Base-by-base conservation (phyloP, 1,284 basidiomycete genomes). In the Ceratobasidium sp. region DNA sequence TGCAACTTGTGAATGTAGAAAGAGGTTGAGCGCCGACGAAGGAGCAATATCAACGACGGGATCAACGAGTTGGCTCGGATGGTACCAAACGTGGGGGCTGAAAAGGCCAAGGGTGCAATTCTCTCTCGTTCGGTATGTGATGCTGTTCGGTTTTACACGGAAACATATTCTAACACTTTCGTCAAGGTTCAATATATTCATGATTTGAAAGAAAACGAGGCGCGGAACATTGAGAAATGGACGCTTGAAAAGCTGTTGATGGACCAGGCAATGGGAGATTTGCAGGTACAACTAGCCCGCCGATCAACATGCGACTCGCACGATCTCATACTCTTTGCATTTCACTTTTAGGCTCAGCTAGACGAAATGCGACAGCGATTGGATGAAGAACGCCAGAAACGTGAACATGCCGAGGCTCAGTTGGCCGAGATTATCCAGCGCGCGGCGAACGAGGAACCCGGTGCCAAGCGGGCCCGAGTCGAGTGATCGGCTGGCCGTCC, bases 21-120 rank as follows among this genome's bases (percentile, higher is more conserved):
- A 92, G 96, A 98, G 82, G 96, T 98, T 13, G 96, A 98, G 82
- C 92, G 96, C 73, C 88, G 95, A 54, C 90, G 96, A 63, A 87
- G 96, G 72, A 93, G 95, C 21, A 96, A 95, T 78, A 98, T 98
- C 83, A 97, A 97, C 81, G 93, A 96, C 75, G 96, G 96, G 0
- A 98, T 98, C 83, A 95, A 92, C 80, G 92, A 95, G 79, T 89
- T 98, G 28, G 91, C 93, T 0, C 87, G 91, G 8, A 94, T 96
- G 77, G 91, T 98, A 1, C 96, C 96, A 7, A 92, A 90, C 76
- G 90, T 91, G 0, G 92, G 93, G 57, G 92, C 93, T 61, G 94
- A 95, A 81, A 95, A 96, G 57, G 78, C 77, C 52, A 96, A 96
- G 79, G 93, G 93, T 38, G 93, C 93, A 8, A 93, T 96, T 77